These are phyloP conservation scores for Chrysoporthe cubensis DNA, from an alignment of 2,329 filamentous ascomycete genomes.

Conservation along the genomic window DNA sequence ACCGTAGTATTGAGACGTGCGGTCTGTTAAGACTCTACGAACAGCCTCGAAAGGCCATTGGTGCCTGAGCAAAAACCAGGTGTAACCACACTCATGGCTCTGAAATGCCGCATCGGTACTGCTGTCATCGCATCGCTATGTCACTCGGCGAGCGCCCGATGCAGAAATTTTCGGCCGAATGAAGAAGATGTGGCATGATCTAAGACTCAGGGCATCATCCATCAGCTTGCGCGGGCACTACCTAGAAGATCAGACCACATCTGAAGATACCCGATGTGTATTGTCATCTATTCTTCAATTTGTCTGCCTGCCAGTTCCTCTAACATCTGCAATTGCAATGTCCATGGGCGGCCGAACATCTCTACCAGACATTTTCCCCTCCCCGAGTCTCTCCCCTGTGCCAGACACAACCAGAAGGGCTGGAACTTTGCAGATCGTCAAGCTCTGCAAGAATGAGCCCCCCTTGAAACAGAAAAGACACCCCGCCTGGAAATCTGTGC, in stretches of 20 bases:
- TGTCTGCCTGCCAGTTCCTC: slow-evolving; percentile 15
- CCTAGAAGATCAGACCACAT: background rate
- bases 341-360: slow-evolving; percentile 15
- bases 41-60: background rate
- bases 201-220: background rate
- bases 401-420: background rate
- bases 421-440: background rate
- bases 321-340: slow-evolving; percentile 12
- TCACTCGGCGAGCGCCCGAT: background rate
- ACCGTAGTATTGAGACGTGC: too few relatives aligned
- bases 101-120: background rate
- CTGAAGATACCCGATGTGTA: background rate
- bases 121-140: background rate
- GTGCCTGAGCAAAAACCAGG: background rate
- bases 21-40: background rate
- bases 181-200: background rate
- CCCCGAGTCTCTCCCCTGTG: background rate
- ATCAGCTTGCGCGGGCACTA: background rate
- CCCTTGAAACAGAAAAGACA: background rate
- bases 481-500: background rate
- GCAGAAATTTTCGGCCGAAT: background rate
- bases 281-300: slow-evolving; percentile 5
- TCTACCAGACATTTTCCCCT: slow-evolving; percentile 13
- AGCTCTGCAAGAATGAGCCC: background rate
- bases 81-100: background rate